A percentile compares a stretch with the other conserved stretches of the same genome.
These are phyloP conservation scores for Guyanaporus albipodus DNA, from an alignment of 768 basidiomycete genomes.

Conservation along the genomic window DNA sequence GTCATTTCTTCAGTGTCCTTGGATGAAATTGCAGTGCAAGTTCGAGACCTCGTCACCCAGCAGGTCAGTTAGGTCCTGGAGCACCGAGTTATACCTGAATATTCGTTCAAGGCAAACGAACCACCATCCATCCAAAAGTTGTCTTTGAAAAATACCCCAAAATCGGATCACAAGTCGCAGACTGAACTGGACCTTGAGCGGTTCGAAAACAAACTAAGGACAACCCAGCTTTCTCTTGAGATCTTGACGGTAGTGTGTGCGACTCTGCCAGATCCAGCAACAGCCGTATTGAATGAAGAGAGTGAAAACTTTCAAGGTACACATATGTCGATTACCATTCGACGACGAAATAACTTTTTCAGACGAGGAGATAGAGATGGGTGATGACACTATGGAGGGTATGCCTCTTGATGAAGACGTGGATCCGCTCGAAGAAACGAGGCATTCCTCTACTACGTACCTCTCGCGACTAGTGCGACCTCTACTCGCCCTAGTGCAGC, in stretches of 20 bases:
- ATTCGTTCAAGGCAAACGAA: constrained; percentile 39
- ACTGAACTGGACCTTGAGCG: constrained; percentile 68
- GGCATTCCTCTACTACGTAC: constrained; percentile 31
- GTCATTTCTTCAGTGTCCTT: constrained; percentile 60
- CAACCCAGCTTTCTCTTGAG: constrained; percentile 81
- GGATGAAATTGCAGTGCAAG: constrained; percentile 43
- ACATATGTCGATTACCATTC: not conserved
- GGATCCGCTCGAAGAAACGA: constrained; percentile 20
- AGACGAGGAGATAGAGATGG: constrained; percentile 42
- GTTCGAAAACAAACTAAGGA: constrained; percentile 67
- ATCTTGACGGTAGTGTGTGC: constrained; percentile 87
- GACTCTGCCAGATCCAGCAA: constrained; percentile 74
- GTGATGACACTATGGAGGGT: constrained; percentile 25
- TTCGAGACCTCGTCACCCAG: constrained; percentile 48
- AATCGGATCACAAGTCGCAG: constrained; percentile 71
- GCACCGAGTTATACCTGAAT: not conserved
- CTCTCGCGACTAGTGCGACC: constrained; percentile 65
- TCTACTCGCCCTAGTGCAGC: constrained; percentile 63
- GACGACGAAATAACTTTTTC: constrained; percentile 35
- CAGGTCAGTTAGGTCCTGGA: constrained; percentile 38
- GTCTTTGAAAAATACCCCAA: constrained; percentile 61
- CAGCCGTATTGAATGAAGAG: constrained; percentile 33
- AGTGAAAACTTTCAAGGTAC: constrained; percentile 37
- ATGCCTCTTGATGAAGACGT: constrained; percentile 23
- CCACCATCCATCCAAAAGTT: constrained; percentile 50